These are phyloP conservation scores for Eucalyptus coolabah DNA, from an alignment of 345 rosid species.

Conservation along the genomic window DNA sequence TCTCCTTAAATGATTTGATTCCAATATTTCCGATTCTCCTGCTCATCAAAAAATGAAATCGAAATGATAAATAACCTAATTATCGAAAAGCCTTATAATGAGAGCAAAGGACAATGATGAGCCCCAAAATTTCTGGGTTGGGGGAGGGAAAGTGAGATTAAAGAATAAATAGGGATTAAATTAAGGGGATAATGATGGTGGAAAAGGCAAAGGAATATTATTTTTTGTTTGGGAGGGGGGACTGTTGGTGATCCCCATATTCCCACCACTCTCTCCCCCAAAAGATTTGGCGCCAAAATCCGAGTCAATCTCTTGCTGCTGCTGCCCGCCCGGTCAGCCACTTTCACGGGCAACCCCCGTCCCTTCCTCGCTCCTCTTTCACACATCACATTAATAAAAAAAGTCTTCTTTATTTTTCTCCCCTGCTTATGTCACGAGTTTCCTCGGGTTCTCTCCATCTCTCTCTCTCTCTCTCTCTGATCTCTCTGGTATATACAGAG, in stretches of 20 bases:
- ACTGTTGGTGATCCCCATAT: not conserved
- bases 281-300: not conserved
- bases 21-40: not conserved
- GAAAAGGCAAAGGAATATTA: not conserved
- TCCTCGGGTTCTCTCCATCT: constrained; percentile 16
- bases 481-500: not conserved
- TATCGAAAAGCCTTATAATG: not conserved
- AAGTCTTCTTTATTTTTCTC: not conserved
- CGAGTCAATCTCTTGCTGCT: not conserved
- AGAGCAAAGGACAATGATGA: not conserved
- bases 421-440: constrained; percentile 12
- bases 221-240: not conserved
- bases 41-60: not conserved
- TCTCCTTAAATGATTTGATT: not conserved
- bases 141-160: not conserved
- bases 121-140: not conserved
- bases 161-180: not conserved
- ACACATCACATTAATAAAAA: not conserved
- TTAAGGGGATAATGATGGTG: not conserved
- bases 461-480: not conserved
- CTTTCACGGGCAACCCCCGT: not conserved
- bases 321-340: not conserved
- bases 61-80: not conserved
- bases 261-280: not conserved
- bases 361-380: not conserved